These are phyloP conservation scores for Neofusicoccum sp. DNA, from an alignment of 2,329 filamentous ascomycete genomes.

Conservation along the genomic window DNA sequence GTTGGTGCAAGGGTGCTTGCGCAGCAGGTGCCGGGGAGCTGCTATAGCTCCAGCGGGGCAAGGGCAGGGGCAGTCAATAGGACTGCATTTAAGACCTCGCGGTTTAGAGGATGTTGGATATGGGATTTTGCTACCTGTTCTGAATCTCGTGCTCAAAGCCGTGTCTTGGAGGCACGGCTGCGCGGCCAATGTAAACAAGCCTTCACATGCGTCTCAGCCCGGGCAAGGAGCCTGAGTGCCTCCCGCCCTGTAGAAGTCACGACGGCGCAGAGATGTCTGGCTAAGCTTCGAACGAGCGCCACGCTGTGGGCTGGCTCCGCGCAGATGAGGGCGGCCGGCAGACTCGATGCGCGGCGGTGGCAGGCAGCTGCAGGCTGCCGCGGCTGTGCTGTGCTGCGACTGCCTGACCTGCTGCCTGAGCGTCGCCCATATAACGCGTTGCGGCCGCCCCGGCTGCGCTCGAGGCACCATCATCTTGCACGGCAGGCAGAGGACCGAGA, in stretches of 20 bases:
- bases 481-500: not conserved
- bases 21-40: slow-evolving; percentile 11
- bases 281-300: not conserved
- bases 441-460: not conserved
- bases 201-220: not conserved
- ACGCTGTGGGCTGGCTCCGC: not conserved
- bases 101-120: too few relatives aligned
- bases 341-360: not conserved
- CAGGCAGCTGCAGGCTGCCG: slow-evolving; percentile 8
- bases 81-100: not conserved
- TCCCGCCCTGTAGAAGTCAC: too few relatives aligned
- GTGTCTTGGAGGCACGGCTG: too few relatives aligned
- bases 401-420: slow-evolving; percentile 6
- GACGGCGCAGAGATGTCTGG: not conserved
- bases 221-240: not conserved
- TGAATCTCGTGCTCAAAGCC: too few relatives aligned
- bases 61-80: not conserved
- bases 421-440: not conserved
- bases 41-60: slow-evolving; percentile 17
- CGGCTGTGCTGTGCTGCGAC: not conserved
- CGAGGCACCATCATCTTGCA: not conserved
- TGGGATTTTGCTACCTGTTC: too few relatives aligned
- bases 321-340: not conserved
- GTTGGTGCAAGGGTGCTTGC: slow-evolving; percentile 1
- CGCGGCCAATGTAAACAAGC: not conserved